A percentile compares a stretch with the other conserved stretches of the same genome.
These are phyloP conservation scores for Hysterangium stoloniferum DNA, from an alignment of 768 basidiomycete genomes.

Conservation along the genomic window DNA sequence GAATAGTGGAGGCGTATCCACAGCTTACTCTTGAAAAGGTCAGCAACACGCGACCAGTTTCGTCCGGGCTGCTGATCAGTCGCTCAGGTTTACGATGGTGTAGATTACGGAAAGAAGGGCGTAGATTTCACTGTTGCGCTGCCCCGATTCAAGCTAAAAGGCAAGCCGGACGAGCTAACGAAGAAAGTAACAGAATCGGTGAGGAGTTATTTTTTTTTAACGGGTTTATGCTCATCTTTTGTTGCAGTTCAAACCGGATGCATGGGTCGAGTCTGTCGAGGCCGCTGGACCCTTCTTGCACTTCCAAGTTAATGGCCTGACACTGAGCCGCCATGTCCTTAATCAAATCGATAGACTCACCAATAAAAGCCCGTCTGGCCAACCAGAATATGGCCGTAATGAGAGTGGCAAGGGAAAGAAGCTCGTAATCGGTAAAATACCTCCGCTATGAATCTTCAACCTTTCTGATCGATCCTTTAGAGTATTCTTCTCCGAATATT, in stretches of 20 bases:
- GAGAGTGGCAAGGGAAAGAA: conserved; percentile 72
- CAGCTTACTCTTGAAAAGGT: conserved; percentile 48
- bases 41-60: background rate
- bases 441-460: background rate
- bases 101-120: conserved; percentile 91
- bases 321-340: conserved; percentile 59
- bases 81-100: conserved; percentile 66
- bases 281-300: conserved; percentile 77
- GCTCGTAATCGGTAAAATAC: conserved; percentile 43
- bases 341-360: conserved; percentile 69
- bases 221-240: background rate
- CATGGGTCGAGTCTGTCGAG: conserved; percentile 62
- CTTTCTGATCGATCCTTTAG: conserved; percentile 24
- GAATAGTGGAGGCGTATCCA: conserved; percentile 57
- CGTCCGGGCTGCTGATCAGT: background rate
- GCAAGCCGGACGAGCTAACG: conserved; percentile 74
- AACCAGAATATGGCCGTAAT: conserved; percentile 79
- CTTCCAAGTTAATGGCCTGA: conserved; percentile 62
- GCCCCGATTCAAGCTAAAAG: conserved; percentile 83
- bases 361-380: conserved; percentile 46
- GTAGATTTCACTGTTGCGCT: conserved; percentile 87
- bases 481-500: conserved; percentile 96
- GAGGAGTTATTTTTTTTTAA: conserved; percentile 19
- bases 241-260: conserved; percentile 74
- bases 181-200: conserved; percentile 68